These are phyloP conservation scores for Neoboletus magnificus DNA, from an alignment of 768 basidiomycete species.

Conservation along the genomic window DNA sequence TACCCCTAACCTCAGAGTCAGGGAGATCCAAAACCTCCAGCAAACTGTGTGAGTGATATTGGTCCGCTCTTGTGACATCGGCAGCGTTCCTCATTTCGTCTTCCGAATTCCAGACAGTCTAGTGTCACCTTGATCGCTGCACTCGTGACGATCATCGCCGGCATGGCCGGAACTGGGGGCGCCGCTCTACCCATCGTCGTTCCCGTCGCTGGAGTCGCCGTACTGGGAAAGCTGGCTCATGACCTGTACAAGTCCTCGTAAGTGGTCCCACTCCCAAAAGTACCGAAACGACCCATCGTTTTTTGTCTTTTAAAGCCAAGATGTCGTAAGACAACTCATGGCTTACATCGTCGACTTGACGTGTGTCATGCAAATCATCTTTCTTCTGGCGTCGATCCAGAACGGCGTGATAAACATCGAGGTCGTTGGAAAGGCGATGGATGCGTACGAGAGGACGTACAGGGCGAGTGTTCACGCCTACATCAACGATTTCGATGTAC, in stretches of 20 bases:
- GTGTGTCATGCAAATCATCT: constrained; percentile 1
- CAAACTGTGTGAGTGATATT: background rate
- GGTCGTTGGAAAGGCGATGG: background rate
- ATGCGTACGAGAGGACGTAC: background rate
- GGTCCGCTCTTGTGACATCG: background rate
- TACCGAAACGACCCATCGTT: too few relatives aligned
- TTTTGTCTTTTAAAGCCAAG: background rate
- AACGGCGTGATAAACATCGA: background rate
- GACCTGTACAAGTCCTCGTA: constrained; percentile 2
- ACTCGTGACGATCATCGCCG: constrained; percentile 1
- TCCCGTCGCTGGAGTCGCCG: background rate
- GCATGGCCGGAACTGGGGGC: background rate
- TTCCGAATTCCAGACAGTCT: background rate
- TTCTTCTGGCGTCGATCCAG: background rate
- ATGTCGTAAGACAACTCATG: background rate
- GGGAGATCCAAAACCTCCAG: background rate
- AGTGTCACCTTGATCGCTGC: background rate
- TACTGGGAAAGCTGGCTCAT: background rate
- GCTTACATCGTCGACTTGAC: background rate
- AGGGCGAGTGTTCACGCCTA: background rate
- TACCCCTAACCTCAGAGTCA: background rate
- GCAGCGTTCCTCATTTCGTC: background rate
- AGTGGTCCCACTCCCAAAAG: background rate
- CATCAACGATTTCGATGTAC: background rate
- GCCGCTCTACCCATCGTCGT: constrained; percentile 2